Evolutionary conservation across 2,329 filamentous ascomycete genomes (phyloP), one percentile per base, ranked within the genome.

Genomic region (Monosporascus cannonballus): DNA sequence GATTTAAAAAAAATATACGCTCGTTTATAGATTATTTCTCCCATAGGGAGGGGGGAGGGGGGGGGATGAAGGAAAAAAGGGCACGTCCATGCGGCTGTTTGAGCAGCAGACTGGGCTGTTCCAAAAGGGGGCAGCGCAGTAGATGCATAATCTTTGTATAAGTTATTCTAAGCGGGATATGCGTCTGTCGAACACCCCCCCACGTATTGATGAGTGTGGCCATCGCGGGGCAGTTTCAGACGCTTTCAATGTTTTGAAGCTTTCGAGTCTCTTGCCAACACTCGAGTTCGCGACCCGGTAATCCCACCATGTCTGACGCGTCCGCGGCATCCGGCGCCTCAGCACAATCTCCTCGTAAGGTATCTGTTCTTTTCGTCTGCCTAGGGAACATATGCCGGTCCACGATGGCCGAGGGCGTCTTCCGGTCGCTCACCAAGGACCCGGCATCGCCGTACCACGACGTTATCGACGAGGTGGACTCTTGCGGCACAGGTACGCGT

Each of bases 331-430:
- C 51, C 15, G 45, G 30, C 5, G 34, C 45, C 7, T 34, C 48
- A 4, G 49, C 48, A 18, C 44, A 50, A 6, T 25, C 54, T 45
- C 38, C 55, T 6, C 54, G 61, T 65, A 68, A 64, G 54, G 66
- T 89, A 51, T 91, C 86, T 2, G 87, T 97, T 38, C 82, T 97
- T 50, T 97, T 97, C 68, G 93, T 97, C 62, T 99, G 94, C 73
- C 80, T 97, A 36, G 94, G 94, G 69, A 99, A 99, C 72, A 97
- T 97, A 66, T 99, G 91, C 69, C 79, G 81, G 55, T 96, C 91
- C 7, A 89, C 94, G 34, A 97, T 99, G 94, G 90, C 92, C 46
- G 93, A 97, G 76, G 94, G 89, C 48, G 89, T 96, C 59, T 97
- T 99, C 73, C 83, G 84, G 54, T 81, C 85, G 55, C 74, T 94